phyloP scores from a whole-genome alignment of 2,329 filamentous ascomycete genomes.

The Curvularia sp. region DNA sequence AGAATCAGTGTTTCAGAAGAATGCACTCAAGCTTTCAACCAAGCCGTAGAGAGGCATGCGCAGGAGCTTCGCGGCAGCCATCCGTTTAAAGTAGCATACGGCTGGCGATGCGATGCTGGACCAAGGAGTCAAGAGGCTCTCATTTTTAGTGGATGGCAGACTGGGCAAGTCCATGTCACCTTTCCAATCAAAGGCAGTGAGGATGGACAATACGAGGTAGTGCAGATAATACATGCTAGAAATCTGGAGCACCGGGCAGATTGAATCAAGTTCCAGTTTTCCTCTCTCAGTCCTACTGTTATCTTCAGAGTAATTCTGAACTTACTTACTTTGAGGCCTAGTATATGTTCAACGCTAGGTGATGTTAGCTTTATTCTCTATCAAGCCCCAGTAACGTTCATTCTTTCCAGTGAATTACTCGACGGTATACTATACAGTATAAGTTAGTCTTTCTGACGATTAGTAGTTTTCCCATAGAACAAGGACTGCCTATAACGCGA shows the following conservation, averaged over 20 bases:
- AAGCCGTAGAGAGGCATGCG: conserved; percentile 21
- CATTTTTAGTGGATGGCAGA: conserved; percentile 35
- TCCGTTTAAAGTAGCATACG: conserved; percentile 27
- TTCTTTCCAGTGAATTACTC: too few relatives aligned
- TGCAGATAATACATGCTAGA: conserved; percentile 25
- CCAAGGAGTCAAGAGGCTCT: conserved; percentile 32
- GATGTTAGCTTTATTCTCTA: too few relatives aligned
- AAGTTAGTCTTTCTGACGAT: too few relatives aligned
- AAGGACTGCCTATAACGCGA: too few relatives aligned
- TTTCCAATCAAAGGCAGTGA: conserved; percentile 19
- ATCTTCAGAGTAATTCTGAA: background rate
- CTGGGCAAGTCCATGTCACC: conserved; percentile 21
- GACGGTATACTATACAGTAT: too few relatives aligned
- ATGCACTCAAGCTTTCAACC: conserved; percentile 22
- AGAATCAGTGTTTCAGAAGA: conserved; percentile 24
- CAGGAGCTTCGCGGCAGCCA: conserved; percentile 25
- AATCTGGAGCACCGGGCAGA: conserved; percentile 29
- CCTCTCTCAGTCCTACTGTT: background rate
- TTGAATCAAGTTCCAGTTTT: background rate
- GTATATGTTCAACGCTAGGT: too few relatives aligned
- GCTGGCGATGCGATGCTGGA: conserved; percentile 36
- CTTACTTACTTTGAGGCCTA: too few relatives aligned
- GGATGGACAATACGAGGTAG: conserved; percentile 21
- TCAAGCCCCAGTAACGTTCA: too few relatives aligned
- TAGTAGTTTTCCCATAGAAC: too few relatives aligned